phyloP scores from a whole-genome alignment of 495 filamentous ascomycete species.

The Penicillium macrosclerotiorum region DNA sequence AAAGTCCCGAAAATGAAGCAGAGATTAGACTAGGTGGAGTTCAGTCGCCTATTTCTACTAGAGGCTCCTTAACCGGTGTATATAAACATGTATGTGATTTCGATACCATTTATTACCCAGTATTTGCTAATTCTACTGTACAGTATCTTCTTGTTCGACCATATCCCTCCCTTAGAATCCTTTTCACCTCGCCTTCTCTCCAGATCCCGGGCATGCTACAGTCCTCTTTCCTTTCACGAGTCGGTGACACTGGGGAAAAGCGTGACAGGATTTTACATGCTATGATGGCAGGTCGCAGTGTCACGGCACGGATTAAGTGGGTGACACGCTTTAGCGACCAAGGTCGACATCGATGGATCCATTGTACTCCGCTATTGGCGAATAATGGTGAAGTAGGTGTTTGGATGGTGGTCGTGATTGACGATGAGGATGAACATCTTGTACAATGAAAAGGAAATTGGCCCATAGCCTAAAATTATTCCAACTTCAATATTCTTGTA shows the following conservation, averaged over 20 bases:
- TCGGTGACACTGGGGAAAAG: conserved; percentile 51
- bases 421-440: conserved; percentile 35
- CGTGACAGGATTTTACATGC: conserved; percentile 56
- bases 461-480: conserved; percentile 1
- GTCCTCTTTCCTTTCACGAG: conserved; percentile 51
- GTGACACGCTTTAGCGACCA: conserved; percentile 40
- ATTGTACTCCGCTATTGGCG: conserved; percentile 59
- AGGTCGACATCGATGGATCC: conserved; percentile 55
- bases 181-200: conserved; percentile 62
- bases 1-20: conserved; percentile 9
- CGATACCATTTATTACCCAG: background rate
- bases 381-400: conserved; percentile 58
- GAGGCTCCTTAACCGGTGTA: conserved; percentile 35
- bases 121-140: background rate
- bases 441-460: conserved; percentile 12
- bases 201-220: conserved; percentile 61
- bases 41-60: background rate
- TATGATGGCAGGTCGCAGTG: conserved; percentile 56
- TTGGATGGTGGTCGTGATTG: conserved; percentile 62
- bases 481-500: no score
- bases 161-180: conserved; percentile 59
- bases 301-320: conserved; percentile 65
- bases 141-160: conserved; percentile 64
- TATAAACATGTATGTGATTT: conserved; percentile 43
- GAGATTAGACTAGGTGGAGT: background rate